A percentile compares a stretch with the other conserved stretches of the same genome.
phyloP scores from a whole-genome alignment of 2,329 filamentous ascomycete genomes.

The Sclerotinia sclerotiorum region DNA sequence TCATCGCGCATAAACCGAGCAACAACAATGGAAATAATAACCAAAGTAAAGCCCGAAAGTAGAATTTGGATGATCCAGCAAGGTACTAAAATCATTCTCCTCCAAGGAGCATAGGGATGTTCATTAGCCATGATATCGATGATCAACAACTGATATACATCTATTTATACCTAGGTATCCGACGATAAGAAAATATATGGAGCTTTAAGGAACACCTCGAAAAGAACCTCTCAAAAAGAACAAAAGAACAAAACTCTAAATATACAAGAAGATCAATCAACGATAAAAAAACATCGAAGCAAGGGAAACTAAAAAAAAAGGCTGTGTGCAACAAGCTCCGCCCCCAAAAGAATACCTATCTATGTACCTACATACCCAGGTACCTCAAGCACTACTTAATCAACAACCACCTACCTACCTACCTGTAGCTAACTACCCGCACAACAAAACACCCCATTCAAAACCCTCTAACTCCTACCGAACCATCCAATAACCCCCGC shows the following conservation, averaged over 20 bases:
- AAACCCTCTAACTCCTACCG: too few species aligned
- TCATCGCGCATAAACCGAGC: neutral
- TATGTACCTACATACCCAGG: too few species aligned
- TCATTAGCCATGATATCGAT: conserved; percentile 10
- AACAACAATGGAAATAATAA: neutral
- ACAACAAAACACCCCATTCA: too few species aligned
- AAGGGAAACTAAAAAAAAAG: neutral
- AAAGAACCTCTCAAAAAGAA: neutral
- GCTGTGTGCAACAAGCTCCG: conserved; percentile 3
- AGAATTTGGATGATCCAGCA: conserved; percentile 21
- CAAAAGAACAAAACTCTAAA: neutral
- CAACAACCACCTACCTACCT: too few species aligned
- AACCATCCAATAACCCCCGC: too few species aligned
- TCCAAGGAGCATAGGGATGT: conserved; percentile 23
- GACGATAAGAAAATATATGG: neutral
- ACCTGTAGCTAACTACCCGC: too few species aligned
- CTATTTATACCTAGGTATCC: neutral
- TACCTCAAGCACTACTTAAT: too few species aligned
- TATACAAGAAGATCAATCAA: neutral
- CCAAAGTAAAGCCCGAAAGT: conserved; percentile 3
- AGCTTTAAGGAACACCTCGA: neutral
- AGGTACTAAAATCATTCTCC: conserved; percentile 16
- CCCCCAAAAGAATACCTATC: neutral
- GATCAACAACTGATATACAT: neutral
- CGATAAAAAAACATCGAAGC: neutral